Base-by-base conservation (phyloP, 2,329 filamentous ascomycete genomes). In the Monilinia polystroma region DNA sequence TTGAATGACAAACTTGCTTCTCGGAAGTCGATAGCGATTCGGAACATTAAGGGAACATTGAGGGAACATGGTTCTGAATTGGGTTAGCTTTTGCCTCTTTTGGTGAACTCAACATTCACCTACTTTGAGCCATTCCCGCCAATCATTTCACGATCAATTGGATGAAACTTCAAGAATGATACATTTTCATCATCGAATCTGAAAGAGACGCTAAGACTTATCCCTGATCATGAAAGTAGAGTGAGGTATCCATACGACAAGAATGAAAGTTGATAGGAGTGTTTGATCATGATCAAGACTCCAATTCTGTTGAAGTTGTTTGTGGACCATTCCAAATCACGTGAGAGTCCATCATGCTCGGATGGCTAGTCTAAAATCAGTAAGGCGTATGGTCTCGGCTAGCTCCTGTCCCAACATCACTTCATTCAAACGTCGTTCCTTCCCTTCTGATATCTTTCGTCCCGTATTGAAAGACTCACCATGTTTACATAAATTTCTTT, bases 351-450 rank as follows among this genome's bases (percentile, higher is more conserved):
- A 4, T 7, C 0, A 26, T 20, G 20, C 8, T 1, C n/a, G 3
- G n/a, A 29, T 51, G 3, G n/a, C 45, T 51, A 60, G 58, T 60
- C 29, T 45, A 18, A 18, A 38, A 49, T 23, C 5, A 12, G 57
- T 51, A 60, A 60, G 45, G 43, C 7, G 23, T 4, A 32, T 51
- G 23, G 23, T n/a, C 58, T 60, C 57, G 45, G 43, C 29, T 60
- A 51, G 29, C 45, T 20, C 38, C 29, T 51, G 29, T 38, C 29
- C 6, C 45, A 62, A 62, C 45, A 26, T 62, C 58, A 62, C 45
- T 62, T 62, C 45, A 62, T 18, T 51, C 45, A 60, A 8, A 45
- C 58, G 41, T 62, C 45, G 32, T 62, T 51, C 45, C 8, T 62
- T 41, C 45, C 29, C 26, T 38, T 23, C 35, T 26, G 2, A 26